Conservation (phyloP, 1,139 yeast genomes). For the Zhuliangozyma parablackwelliae region DNA sequence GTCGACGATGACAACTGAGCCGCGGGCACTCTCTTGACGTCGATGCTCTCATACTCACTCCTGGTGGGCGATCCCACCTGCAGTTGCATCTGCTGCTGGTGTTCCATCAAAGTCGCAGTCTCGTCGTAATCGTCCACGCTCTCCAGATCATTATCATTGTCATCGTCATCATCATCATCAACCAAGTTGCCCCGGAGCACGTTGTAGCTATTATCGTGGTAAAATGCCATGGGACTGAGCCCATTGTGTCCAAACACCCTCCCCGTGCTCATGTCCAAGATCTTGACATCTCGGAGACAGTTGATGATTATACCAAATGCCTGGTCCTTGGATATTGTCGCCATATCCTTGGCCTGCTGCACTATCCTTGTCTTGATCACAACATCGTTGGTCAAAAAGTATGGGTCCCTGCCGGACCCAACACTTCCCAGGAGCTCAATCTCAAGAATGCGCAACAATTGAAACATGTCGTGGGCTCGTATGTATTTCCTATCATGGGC, state of each 20-base stretch:
- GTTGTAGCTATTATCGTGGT: background rate
- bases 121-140: conserved; percentile 9
- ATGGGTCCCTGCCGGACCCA: background rate
- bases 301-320: conserved; percentile 7
- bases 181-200: background rate
- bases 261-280: conserved; percentile 2
- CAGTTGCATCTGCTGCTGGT: too few relatives aligned
- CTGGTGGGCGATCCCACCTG: too few relatives aligned
- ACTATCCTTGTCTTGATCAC: conserved; percentile 4
- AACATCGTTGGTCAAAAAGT: conserved; percentile 3
- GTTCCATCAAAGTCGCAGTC: conserved; percentile 12
- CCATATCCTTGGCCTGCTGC: conserved; percentile 2
- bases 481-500: background rate
- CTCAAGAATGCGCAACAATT: conserved; percentile 4
- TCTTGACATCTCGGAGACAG: conserved; percentile 4
- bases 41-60: background rate
- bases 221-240: background rate
- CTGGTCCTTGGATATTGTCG: conserved; percentile 3
- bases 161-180: background rate
- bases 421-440: background rate
- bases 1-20: background rate
- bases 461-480: conserved; percentile 2
- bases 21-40: background rate
- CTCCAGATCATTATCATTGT: background rate
- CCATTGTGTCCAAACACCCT: conserved; percentile 1